Conservation (phyloP, 2,329 filamentous ascomycete genomes). For the Aspergillus floridensis region DNA sequence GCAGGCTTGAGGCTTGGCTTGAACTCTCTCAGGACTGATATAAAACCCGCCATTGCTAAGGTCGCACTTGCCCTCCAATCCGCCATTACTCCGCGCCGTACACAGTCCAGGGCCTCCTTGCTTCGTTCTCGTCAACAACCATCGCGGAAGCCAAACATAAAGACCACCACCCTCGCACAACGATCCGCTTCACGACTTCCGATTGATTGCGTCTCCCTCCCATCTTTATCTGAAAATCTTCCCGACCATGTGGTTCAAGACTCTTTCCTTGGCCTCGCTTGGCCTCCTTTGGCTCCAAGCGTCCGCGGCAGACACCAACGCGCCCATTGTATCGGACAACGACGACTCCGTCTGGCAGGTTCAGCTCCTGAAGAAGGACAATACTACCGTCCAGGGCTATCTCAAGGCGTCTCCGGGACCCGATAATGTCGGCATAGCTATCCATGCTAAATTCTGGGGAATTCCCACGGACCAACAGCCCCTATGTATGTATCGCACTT, state of each 20-base stretch:
- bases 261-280: conserved; percentile 8
- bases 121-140: not conserved
- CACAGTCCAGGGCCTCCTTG: not conserved
- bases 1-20: not conserved
- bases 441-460: conserved; percentile 57
- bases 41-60: not conserved
- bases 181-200: not conserved
- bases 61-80: not conserved
- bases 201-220: not conserved
- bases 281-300: conserved; percentile 12
- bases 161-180: not conserved
- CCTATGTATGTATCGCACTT: conserved; percentile 52
- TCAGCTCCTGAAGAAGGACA: conserved; percentile 53
- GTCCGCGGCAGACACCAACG: conserved; percentile 8
- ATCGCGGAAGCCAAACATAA: not conserved
- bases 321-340: conserved; percentile 56
- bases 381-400: conserved; percentile 56
- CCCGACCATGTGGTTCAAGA: conserved; percentile 9
- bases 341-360: conserved; percentile 58
- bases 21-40: not conserved
- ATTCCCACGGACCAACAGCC: conserved; percentile 56
- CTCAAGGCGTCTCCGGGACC: conserved; percentile 48
- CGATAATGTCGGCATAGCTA: conserved; percentile 55
- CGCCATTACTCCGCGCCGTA: not conserved
- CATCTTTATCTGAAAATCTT: not conserved